These are phyloP conservation scores for Mortierella sp. DNA, from an alignment of 371 early-diverging fungal species.

Conservation along the genomic window DNA sequence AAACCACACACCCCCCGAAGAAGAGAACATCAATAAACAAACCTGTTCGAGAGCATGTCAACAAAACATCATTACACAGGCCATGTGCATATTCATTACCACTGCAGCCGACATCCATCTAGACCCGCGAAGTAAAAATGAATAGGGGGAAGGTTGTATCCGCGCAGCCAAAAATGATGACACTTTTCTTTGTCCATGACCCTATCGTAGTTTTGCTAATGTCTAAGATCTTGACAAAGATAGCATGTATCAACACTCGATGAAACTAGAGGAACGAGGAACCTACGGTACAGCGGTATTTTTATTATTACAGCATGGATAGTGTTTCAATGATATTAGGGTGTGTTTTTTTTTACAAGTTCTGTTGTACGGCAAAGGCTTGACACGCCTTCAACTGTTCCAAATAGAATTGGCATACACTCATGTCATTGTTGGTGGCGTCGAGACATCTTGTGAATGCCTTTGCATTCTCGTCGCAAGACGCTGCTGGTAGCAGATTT, in stretches of 20 bases:
- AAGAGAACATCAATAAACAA: neutral
- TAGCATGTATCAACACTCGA: neutral
- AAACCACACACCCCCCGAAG: neutral
- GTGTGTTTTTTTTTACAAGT: neutral
- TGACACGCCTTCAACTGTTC: conserved; percentile 92
- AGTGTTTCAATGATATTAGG: neutral
- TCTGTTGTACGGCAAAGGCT: conserved; percentile 66
- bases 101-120: neutral
- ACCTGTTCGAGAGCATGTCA: neutral
- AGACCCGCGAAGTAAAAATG: neutral
- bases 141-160: neutral
- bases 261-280: neutral
- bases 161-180: neutral
- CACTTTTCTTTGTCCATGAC: neutral
- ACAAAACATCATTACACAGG: neutral
- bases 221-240: neutral
- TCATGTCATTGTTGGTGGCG: conserved; percentile 80
- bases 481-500: conserved; percentile 43
- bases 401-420: conserved; percentile 88
- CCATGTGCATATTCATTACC: neutral
- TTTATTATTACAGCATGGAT: neutral
- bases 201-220: neutral
- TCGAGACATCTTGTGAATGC: conserved; percentile 91
- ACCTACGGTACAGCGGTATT: neutral
- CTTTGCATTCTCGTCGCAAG: conserved; percentile 89